Evolutionary conservation across 139 green algal genomes (phyloP).

Genomic region (Tetraselmis striata): DNA sequence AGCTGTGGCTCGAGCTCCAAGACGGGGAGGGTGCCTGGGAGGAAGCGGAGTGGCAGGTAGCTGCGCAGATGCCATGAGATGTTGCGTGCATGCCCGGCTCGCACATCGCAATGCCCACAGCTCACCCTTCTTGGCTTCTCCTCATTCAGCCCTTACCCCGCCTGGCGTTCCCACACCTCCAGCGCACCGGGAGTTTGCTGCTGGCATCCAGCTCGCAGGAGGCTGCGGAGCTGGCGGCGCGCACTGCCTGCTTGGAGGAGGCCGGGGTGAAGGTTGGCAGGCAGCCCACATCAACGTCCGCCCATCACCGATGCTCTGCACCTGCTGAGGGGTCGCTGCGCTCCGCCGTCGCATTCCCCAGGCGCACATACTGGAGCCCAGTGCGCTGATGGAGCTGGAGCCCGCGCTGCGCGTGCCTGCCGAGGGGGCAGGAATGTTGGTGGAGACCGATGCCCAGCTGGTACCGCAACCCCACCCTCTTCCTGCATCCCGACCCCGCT

Average conservation of each 20-base stretch:
- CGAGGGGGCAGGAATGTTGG: constrained; percentile 27
- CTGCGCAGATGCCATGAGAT: no score
- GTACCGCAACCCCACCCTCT: no score
- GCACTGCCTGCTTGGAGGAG: constrained; percentile 22
- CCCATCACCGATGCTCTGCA: no score
- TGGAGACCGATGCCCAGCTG: constrained; percentile 35
- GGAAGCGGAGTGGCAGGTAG: constrained; percentile 43
- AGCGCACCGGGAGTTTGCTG: constrained; percentile 52
- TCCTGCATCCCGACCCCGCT: not conserved
- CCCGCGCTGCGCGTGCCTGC: constrained; percentile 28
- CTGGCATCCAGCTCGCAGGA: constrained; percentile 38
- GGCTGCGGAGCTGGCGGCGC: constrained; percentile 21
- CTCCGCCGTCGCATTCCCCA: no score
- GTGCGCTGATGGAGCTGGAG: constrained; percentile 26
- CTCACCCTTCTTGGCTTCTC: no score
- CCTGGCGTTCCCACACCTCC: no score
- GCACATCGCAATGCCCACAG: no score
- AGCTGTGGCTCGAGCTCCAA: constrained; percentile 37
- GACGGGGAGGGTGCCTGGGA: not conserved
- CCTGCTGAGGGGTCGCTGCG: no score
- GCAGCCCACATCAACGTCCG: no score
- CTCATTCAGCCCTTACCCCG: no score
- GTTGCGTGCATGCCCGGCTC: no score
- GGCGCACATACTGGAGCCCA: not conserved
- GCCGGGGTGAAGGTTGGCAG: constrained; percentile 17